phyloP scores from a whole-genome alignment of 345 rosid species.

The Syzygium jambos region DNA sequence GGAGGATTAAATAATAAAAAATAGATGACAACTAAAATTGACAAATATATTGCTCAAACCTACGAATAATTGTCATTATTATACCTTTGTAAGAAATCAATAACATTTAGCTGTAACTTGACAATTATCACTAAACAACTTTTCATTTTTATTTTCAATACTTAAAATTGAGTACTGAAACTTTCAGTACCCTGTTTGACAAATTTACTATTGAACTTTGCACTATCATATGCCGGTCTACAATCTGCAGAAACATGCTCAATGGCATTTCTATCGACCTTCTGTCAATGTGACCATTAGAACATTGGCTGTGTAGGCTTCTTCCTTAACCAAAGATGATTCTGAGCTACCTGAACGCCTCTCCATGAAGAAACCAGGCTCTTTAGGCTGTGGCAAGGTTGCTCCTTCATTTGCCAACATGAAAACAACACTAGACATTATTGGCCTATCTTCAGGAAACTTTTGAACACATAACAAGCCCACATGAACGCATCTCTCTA shows the following conservation, averaged over 20 bases:
- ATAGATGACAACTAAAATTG: not conserved
- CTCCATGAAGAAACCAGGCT: slow-evolving; percentile 7
- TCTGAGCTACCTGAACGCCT: not conserved
- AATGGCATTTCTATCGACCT: not conserved
- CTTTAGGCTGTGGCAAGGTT: slow-evolving; percentile 9
- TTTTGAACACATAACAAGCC: not conserved
- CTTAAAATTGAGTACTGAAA: not conserved
- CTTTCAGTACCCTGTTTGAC: not conserved
- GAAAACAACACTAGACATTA: slow-evolving; percentile 10
- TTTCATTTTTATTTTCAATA: not conserved
- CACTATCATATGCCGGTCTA: not conserved
- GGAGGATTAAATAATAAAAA: not conserved
- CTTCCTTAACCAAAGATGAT: not conserved
- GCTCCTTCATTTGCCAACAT: slow-evolving; percentile 15
- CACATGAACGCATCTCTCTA: not conserved
- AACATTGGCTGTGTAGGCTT: not conserved
- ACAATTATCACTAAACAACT: not conserved
- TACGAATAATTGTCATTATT: too few species aligned
- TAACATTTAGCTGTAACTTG: not conserved
- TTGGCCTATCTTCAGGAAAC: slow-evolving; percentile 8
- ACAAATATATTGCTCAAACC: not conserved
- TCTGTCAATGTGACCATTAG: not conserved
- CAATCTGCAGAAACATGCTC: not conserved
- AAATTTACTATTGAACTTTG: not conserved
- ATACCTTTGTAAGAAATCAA: not conserved